phyloP scores from a whole-genome alignment of 2,329 filamentous ascomycete genomes.

The Pyrenophora graminea region DNA sequence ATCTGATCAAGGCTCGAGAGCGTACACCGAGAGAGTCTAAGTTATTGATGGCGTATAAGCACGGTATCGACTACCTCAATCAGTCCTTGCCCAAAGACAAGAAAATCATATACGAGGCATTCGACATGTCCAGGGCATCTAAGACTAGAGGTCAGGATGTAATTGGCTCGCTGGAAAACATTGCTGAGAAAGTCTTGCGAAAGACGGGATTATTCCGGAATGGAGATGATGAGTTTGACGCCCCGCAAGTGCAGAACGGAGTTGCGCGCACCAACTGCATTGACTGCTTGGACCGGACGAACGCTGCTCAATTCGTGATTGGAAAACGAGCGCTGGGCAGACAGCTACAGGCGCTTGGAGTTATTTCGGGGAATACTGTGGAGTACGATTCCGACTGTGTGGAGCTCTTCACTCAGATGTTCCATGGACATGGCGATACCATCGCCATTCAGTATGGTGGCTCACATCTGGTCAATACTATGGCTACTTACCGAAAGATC shows the following conservation, averaged over 20 bases:
- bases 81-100: constrained; percentile 84
- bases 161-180: constrained; percentile 85
- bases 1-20: constrained; percentile 84
- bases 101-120: constrained; percentile 91
- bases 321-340: constrained; percentile 91
- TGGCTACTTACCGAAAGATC: constrained; percentile 98
- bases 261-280: constrained; percentile 96
- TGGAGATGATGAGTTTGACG: constrained; percentile 70
- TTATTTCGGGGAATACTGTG: constrained; percentile 76
- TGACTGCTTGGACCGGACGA: constrained; percentile 94
- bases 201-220: constrained; percentile 96
- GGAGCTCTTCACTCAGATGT: constrained; percentile 97
- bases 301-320: constrained; percentile 96
- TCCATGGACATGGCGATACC: constrained; percentile 92
- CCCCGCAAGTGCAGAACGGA: constrained; percentile 80
- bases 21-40: constrained; percentile 90
- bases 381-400: constrained; percentile 95
- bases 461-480: constrained; percentile 96
- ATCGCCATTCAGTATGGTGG: constrained; percentile 98
- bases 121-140: constrained; percentile 96
- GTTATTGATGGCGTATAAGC: constrained; percentile 81
- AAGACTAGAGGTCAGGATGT: constrained; percentile 92
- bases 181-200: constrained; percentile 83
- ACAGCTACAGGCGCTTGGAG: constrained; percentile 87
- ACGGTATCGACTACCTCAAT: constrained; percentile 88